Percentiles rank a stretch among this genome's conserved stretches.
Evolutionary conservation across 768 basidiomycete species (phyloP).

Genomic region (Rhodosporidiobolus sp.): DNA sequence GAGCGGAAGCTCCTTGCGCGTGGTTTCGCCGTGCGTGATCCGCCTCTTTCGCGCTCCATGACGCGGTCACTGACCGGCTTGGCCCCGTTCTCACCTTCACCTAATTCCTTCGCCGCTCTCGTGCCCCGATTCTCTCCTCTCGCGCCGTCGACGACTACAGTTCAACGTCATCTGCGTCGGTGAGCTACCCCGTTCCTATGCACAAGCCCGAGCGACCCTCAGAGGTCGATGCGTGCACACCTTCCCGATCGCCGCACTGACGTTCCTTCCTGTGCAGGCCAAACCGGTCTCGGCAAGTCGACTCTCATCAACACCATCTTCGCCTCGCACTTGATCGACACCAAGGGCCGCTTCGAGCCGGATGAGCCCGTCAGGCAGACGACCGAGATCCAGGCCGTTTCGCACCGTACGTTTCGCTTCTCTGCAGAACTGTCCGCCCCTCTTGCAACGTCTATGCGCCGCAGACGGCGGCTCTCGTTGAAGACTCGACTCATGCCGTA

Average conservation of each 20-base stretch:
- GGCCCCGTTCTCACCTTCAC: neutral
- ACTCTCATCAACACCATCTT: constrained; percentile 99
- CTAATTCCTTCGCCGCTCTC: neutral
- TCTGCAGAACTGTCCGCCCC: neutral
- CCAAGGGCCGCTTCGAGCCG: constrained; percentile 84
- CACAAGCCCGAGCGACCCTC: no score
- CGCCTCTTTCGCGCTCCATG: no score
- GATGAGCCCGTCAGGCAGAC: constrained; percentile 91
- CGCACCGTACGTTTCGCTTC: constrained; percentile 68
- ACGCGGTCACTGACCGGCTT: no score
- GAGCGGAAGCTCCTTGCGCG: constrained; percentile 99
- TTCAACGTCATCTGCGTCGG: constrained; percentile 98
- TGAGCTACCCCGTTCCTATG: no score
- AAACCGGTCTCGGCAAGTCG: constrained; percentile 97
- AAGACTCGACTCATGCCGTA: neutral
- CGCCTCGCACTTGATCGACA: constrained; percentile 95
- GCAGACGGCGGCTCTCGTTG: no score
- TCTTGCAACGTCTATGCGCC: no score
- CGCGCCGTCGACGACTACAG: no score
- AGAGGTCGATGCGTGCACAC: no score
- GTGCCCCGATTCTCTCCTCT: neutral
- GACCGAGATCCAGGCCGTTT: constrained; percentile 91
- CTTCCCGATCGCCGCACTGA: neutral
- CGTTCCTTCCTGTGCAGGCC: constrained; percentile 57
- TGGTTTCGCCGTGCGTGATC: constrained; percentile 68